Percentiles rank a stretch among this genome's conserved stretches.
Evolutionary conservation across 2,329 filamentous ascomycete genomes (phyloP).

Genomic region (Penicillium crustosum): DNA sequence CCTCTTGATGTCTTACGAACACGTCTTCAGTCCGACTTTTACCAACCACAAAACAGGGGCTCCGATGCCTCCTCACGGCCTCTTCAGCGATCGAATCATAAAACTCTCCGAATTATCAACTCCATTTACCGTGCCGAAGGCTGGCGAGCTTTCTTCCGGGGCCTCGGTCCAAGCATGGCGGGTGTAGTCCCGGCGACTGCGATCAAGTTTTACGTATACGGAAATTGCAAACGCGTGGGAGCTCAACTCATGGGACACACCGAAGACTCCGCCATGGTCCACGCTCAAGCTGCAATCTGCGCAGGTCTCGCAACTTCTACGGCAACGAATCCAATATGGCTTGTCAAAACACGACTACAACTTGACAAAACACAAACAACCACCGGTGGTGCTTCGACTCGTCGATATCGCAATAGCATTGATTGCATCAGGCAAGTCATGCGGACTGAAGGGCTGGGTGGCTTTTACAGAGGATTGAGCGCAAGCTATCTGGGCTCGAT

Average conservation of each 20-base stretch:
- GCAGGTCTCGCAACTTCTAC: conserved; percentile 39
- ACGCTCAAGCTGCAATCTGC: conserved; percentile 36
- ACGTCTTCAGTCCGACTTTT: conserved; percentile 91
- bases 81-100: conserved; percentile 43
- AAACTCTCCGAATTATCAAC: conserved; percentile 37
- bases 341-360: conserved; percentile 70
- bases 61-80: conserved; percentile 56
- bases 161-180: conserved; percentile 40
- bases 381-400: conserved; percentile 22
- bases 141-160: conserved; percentile 40
- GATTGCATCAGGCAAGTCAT: conserved; percentile 68
- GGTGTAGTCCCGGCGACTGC: conserved; percentile 43
- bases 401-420: conserved; percentile 63
- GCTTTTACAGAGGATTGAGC: conserved; percentile 84
- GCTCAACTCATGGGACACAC: conserved; percentile 29
- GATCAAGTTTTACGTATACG: conserved; percentile 43
- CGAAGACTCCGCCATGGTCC: conserved; percentile 34
- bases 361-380: conserved; percentile 39
- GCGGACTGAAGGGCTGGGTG: conserved; percentile 77
- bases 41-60: conserved; percentile 59
- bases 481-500: conserved; percentile 57
- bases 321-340: conserved; percentile 42
- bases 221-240: conserved; percentile 39
- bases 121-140: conserved; percentile 41
- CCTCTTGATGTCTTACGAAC: conserved; percentile 98